Base-by-base conservation (phyloP, 306 rosid species). In the Albizia julibrissin region DNA sequence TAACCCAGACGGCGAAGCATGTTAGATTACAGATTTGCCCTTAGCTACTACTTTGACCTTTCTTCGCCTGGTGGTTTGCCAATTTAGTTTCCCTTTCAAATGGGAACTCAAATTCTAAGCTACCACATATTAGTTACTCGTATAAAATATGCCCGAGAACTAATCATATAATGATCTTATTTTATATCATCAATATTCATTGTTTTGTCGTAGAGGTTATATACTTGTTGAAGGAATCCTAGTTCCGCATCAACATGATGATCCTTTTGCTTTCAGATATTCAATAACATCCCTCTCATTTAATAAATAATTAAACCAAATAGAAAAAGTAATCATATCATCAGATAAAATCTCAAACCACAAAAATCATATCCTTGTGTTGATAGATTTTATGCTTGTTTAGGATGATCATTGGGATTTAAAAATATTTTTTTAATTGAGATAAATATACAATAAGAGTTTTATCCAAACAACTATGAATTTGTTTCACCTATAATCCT, bases 31-130 rank as follows among this genome's bases (percentile, higher is more conserved):
- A 21, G 14, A 19, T 76, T 69, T 31, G 80, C 24, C 78, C 46
- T 27, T 10, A 42, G 13, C 46, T 8, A 70, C 75, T 26, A 14
- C 44, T 39, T 75, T 75, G 85, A 82, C 85, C 46, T 62, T n/a
- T 37, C 66, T 71, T 27, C 27, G 1, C 24, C 33, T n/a, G 42
- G 34, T 16, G 19, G 77, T 56, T 80, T 44, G 61, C 46, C 72
- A 71, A 79, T 69, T 33, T 34, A 22, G 5, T 40, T 46, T 34
- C 44, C 66, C 15, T 10, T 33, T 19, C 72, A 8, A 5, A 24
- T 11, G 31, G 19, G 3, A 8, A 27, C 65, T 58, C 15, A 26
- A n/a, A 10, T 69, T 40, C 74, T 69, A 69, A 22, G 11, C 52
- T 40, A 44, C 18, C 11, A 5, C 19, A 39, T 5, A 65, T 29